Evolutionary conservation across 345 rosid species (phyloP), one percentile per base, ranked within the genome.

Genomic region (Linum lewisii): DNA sequence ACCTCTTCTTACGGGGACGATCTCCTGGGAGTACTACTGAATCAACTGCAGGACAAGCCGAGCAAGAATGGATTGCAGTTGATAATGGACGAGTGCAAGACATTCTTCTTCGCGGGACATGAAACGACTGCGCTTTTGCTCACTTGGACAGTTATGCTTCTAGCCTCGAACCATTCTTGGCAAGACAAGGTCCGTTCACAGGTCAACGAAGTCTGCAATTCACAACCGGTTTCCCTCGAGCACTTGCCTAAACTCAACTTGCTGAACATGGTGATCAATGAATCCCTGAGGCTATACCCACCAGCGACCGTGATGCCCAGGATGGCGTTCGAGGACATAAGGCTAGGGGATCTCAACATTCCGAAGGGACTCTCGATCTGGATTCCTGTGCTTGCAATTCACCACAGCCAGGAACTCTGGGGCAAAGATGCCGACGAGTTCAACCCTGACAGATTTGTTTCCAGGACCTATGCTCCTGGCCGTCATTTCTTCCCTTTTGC

Each of bases 71-170:
- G n/a, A n/a, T 61, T 82, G n/a, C 99, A 89, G 65, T 42, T 89
- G 74, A 82, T 93, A 37, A 89, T 93, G 99, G 99, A 93, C 56
- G 96, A 89, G 57, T 87, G 95, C 81, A 93, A 93, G 54, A 93
- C 99, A 23, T 89, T 93, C 78, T 89, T 89, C 78, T 93, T 93
- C 55, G 92, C 96, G 5, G 99, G 99, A 36, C 97, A 93, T 59
- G 99, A 93, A 72, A 89, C 99, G 13, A 87, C 97, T 3, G 79
- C 99, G 23, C 79, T 87, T 25, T 73, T 89, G 47, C 91, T 93
- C 51, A 93, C 99, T 1, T 93, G 99, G 99, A 85, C 97, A 4
- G 69, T 79, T 57, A 89, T 93, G 97, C 83, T 93, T 15, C 82
- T 93, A 0, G 95, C 96, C 21, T 80, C 78, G 69, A 82, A 87